Evolutionary conservation across 805 yeast genomes (phyloP).

Genomic region (Candida pseudoglaebosa): DNA sequence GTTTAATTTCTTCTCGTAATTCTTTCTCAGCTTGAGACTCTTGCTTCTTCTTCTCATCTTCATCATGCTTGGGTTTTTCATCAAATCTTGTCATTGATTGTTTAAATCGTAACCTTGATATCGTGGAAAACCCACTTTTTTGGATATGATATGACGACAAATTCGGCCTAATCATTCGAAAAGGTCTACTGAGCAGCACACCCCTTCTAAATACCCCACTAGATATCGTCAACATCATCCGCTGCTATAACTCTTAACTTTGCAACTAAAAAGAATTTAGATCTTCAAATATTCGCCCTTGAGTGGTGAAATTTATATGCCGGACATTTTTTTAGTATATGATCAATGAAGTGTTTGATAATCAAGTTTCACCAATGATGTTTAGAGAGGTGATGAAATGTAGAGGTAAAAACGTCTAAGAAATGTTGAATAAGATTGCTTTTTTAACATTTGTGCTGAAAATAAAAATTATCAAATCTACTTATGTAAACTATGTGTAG

Average conservation of each 20-base stretch:
- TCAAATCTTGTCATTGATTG: conserved; percentile 1
- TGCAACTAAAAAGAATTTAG: not conserved
- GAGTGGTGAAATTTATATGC: not conserved
- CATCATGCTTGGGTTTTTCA: conserved; percentile 7
- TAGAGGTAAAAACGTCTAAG: too few species aligned
- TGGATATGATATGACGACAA: not conserved
- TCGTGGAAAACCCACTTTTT: conserved; percentile 2
- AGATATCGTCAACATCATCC: conserved; percentile 4
- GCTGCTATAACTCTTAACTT: not conserved
- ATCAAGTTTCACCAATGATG: too few species aligned
- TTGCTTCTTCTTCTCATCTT: conserved; percentile 11
- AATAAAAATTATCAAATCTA: too few species aligned
- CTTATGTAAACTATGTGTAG: too few species aligned
- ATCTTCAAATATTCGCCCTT: not conserved
- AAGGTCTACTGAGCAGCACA: not conserved
- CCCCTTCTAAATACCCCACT: conserved; percentile 1
- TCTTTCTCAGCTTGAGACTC: conserved; percentile 27
- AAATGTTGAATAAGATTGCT: too few species aligned
- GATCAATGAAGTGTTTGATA: too few species aligned
- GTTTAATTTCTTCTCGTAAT: conserved; percentile 31
- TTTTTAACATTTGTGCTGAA: too few species aligned
- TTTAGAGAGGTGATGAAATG: too few species aligned
- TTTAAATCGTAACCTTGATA: not conserved
- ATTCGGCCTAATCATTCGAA: not conserved
- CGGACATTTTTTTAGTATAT: too few species aligned